These are phyloP conservation scores for Plasmodium gonderi DNA, from an alignment of 169 alveolate genomes.

Conservation along the genomic window DNA sequence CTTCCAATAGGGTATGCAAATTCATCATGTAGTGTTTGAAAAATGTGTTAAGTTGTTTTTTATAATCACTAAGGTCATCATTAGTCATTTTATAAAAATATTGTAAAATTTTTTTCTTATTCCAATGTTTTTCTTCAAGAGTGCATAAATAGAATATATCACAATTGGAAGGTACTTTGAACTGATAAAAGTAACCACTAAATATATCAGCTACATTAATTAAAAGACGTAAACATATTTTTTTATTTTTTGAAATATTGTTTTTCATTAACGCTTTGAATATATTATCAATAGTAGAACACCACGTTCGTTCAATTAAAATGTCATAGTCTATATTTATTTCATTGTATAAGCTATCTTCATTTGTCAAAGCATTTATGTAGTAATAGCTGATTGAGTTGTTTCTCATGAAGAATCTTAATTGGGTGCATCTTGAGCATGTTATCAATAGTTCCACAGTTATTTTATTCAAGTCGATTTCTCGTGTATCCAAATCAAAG, in stretches of 20 bases:
- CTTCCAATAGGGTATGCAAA: conserved; percentile 18
- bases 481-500: neutral
- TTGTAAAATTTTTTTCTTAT: conserved; percentile 31
- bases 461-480: conserved; percentile 30
- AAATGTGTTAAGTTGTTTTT: conserved; percentile 21
- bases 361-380: conserved; percentile 24
- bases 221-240: conserved; percentile 65
- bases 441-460: conserved; percentile 27
- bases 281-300: conserved; percentile 37
- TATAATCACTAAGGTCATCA: conserved; percentile 35
- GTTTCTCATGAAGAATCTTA: conserved; percentile 43
- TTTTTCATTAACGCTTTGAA: conserved; percentile 52
- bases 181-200: conserved; percentile 56
- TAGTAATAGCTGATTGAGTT: conserved; percentile 18
- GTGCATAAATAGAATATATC: conserved; percentile 40
- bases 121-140: conserved; percentile 66
- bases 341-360: conserved; percentile 45
- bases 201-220: conserved; percentile 62
- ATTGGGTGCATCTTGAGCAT: conserved; percentile 22
- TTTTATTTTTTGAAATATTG: conserved; percentile 45
- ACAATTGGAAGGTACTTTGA: neutral
- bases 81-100: conserved; percentile 35
- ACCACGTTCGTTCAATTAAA: conserved; percentile 69
- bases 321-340: conserved; percentile 60
- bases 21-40: conserved; percentile 3